These are phyloP conservation scores for Saccharomyces pastorianus DNA, from an alignment of 1,139 yeast genomes.

Conservation along the genomic window DNA sequence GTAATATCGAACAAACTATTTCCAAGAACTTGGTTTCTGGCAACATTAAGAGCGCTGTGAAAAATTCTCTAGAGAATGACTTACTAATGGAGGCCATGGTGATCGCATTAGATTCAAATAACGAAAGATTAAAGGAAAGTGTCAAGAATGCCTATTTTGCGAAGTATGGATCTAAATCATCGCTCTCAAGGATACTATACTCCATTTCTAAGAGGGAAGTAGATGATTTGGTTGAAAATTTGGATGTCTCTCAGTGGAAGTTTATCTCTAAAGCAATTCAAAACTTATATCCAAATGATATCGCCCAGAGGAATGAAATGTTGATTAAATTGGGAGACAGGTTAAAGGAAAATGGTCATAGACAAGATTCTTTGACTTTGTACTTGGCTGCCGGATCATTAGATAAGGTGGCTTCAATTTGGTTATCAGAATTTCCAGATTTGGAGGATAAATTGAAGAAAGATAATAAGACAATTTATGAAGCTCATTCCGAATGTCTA, in stretches of 20 bases:
- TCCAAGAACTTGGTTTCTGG: conserved; percentile 55
- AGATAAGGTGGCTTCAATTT: conserved; percentile 69
- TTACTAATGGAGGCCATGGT: conserved; percentile 72
- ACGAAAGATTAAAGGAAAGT: conserved; percentile 46
- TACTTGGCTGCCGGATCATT: conserved; percentile 77
- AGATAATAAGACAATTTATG: conserved; percentile 44
- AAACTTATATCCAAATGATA: conserved; percentile 44
- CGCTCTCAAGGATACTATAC: conserved; percentile 65
- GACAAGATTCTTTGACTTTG: conserved; percentile 70
- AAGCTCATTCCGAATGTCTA: conserved; percentile 77
- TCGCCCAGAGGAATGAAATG: conserved; percentile 41
- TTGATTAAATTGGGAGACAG: conserved; percentile 72
- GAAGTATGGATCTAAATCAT: conserved; percentile 43
- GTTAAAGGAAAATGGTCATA: conserved; percentile 40
- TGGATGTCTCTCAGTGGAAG: conserved; percentile 76
- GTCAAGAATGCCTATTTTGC: conserved; percentile 67
- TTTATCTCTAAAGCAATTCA: conserved; percentile 66
- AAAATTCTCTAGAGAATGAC: conserved; percentile 54
- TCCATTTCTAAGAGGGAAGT: conserved; percentile 54
- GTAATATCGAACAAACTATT: conserved; percentile 39
- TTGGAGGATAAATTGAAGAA: conserved; percentile 47
- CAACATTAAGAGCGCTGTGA: conserved; percentile 60
- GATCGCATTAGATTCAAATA: conserved; percentile 67
- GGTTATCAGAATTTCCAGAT: conserved; percentile 69
- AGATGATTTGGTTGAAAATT: conserved; percentile 68